Conservation (phyloP, 768 basidiomycete genomes). For the Lactifluus piperatus region DNA sequence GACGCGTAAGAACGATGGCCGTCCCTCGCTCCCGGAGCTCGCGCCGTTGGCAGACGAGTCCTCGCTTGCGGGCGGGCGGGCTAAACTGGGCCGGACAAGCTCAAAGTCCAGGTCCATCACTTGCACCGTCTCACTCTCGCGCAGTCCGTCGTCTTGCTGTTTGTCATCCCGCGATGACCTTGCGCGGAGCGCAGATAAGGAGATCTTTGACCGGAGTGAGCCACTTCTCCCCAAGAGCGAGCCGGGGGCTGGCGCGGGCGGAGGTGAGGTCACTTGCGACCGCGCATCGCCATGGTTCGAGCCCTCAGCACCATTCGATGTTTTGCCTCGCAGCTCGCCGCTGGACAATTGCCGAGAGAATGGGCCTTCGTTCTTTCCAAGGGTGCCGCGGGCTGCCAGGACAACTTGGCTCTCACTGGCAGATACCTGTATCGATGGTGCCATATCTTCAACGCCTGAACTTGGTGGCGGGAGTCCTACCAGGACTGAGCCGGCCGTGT, state of each 20-base stretch:
- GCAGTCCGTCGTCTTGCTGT: conserved; percentile 26
- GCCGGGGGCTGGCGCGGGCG: conserved; percentile 28
- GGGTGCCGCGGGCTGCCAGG: background rate
- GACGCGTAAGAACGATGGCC: conserved; percentile 22
- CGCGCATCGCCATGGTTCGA: conserved; percentile 32
- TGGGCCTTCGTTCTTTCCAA: background rate
- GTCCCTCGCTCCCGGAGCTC: conserved; percentile 12
- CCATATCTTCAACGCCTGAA: background rate
- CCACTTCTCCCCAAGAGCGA: conserved; percentile 27
- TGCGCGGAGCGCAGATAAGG: conserved; percentile 57
- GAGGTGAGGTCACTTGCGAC: conserved; percentile 33
- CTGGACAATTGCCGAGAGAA: conserved; percentile 11
- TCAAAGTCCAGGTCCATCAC: conserved; percentile 80
- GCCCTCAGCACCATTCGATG: conserved; percentile 23
- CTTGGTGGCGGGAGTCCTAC: background rate
- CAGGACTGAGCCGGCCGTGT: background rate
- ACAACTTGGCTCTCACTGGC: background rate
- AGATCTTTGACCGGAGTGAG: conserved; percentile 51
- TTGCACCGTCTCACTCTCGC: conserved; percentile 45
- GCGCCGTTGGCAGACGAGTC: conserved; percentile 34
- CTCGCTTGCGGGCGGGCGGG: conserved; percentile 40
- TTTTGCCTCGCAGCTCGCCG: conserved; percentile 12
- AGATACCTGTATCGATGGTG: conserved; percentile 7
- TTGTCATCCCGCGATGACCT: conserved; percentile 29
- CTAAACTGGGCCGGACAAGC: conserved; percentile 54